A percentile compares a stretch with the other conserved stretches of the same genome.
phyloP scores from a whole-genome alignment of 257 asterid species.

The Gentiana straminea region DNA sequence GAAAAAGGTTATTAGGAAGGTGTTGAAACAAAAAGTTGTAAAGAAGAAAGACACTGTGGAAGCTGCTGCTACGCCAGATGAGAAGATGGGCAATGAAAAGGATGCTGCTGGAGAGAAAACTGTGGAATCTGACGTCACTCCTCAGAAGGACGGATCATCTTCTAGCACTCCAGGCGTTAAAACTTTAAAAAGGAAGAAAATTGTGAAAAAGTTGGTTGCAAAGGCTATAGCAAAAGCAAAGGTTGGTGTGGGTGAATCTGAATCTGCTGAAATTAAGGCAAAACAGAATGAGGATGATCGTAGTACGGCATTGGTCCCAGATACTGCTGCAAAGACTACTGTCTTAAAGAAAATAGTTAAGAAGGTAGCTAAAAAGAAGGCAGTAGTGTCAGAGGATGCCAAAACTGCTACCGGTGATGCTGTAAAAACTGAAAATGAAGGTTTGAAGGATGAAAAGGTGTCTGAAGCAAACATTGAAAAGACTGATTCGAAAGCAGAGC shows the following conservation, averaged over 20 bases:
- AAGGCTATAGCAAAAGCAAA: conserved; percentile 27
- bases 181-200: conserved; percentile 54
- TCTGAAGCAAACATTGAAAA: conserved; percentile 20
- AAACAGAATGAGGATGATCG: conserved; percentile 26
- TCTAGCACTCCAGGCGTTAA: conserved; percentile 30
- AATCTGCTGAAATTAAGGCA: conserved; percentile 29
- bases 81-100: conserved; percentile 24
- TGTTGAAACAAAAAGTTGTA: conserved; percentile 24
- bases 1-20: conserved; percentile 64
- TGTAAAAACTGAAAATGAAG: conserved; percentile 18
- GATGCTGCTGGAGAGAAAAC: conserved; percentile 25
- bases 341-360: conserved; percentile 64
- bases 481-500: conserved; percentile 19
- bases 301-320: conserved; percentile 26
- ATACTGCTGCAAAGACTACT: conserved; percentile 37
- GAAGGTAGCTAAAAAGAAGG: conserved; percentile 64
- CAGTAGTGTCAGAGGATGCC: conserved; percentile 23
- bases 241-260: conserved; percentile 23
- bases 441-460: conserved; percentile 20
- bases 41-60: conserved; percentile 17
- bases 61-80: conserved; percentile 24
- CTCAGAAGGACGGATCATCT: conserved; percentile 38
- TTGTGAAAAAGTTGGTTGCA: conserved; percentile 37
- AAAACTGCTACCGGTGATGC: conserved; percentile 22
- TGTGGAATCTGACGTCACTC: conserved; percentile 30